A percentile compares a stretch with the other conserved stretches of the same genome.
phyloP scores from a whole-genome alignment of 768 basidiomycete genomes.

The Macrocybe gigantea region DNA sequence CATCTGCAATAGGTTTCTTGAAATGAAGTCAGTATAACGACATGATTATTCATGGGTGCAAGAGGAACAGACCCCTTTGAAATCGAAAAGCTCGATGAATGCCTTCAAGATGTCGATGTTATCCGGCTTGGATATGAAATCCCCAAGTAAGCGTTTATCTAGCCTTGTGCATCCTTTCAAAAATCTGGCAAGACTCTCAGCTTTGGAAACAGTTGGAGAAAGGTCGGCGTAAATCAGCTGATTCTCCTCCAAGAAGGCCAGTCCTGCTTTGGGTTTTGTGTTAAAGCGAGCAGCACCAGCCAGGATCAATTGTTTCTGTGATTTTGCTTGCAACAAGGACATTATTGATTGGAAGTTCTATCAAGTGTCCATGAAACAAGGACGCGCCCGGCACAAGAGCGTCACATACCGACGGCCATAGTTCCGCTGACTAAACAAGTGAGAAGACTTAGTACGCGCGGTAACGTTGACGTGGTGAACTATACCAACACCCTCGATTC shows the following conservation, averaged over 20 bases:
- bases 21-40: background rate
- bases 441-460: slow-evolving; percentile 7
- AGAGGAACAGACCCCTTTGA: slow-evolving; percentile 62
- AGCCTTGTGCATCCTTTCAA: slow-evolving; percentile 78
- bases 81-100: slow-evolving; percentile 87
- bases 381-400: background rate
- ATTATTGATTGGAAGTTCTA: slow-evolving; percentile 55
- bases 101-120: slow-evolving; percentile 80
- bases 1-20: slow-evolving; percentile 93
- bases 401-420: slow-evolving; percentile 62
- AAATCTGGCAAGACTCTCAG: slow-evolving; percentile 75
- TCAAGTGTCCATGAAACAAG: background rate
- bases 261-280: slow-evolving; percentile 82
- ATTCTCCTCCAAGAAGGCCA: slow-evolving; percentile 90
- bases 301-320: slow-evolving; percentile 80
- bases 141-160: slow-evolving; percentile 91
- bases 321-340: slow-evolving; percentile 62
- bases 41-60: background rate
- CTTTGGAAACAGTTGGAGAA: slow-evolving; percentile 47
- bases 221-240: slow-evolving; percentile 76
- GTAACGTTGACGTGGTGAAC: slow-evolving; percentile 1
- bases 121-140: slow-evolving; percentile 87
- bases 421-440: slow-evolving; percentile 30
- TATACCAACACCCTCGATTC: slow-evolving; percentile 41
- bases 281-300: slow-evolving; percentile 87